Evolutionary conservation across 768 basidiomycete genomes (phyloP).

Genomic region (Termitomyces sp.): DNA sequence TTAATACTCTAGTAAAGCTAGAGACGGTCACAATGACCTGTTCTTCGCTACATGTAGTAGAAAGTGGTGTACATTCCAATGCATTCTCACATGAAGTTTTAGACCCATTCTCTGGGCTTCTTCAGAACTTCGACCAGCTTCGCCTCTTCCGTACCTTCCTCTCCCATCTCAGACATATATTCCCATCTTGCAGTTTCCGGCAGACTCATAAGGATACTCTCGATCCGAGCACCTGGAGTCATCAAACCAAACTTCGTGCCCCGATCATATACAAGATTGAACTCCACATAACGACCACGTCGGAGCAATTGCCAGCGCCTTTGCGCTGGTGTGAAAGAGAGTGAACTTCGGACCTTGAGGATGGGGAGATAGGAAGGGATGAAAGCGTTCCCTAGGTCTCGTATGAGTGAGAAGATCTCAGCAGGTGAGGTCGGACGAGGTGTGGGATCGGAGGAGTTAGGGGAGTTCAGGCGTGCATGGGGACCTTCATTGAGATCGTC

Average conservation of each 20-base stretch:
- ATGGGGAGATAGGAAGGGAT: constrained; percentile 90
- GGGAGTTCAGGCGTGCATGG: constrained; percentile 57
- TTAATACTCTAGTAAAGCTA: not conserved
- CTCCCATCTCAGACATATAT: constrained; percentile 77
- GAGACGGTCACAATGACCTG: not conserved
- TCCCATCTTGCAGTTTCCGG: constrained; percentile 90
- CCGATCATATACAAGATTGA: constrained; percentile 83
- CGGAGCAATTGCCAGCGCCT: constrained; percentile 93
- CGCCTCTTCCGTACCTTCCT: constrained; percentile 64
- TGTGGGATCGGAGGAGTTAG: constrained; percentile 25
- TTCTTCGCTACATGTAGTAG: too few relatives aligned
- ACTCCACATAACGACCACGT: constrained; percentile 93
- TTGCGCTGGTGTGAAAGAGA: constrained; percentile 59
- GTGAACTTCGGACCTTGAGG: constrained; percentile 52
- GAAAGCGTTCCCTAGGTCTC: constrained; percentile 74
- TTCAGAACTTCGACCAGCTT: constrained; percentile 58
- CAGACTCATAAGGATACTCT: constrained; percentile 88
- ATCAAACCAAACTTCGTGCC: constrained; percentile 86
- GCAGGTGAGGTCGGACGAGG: constrained; percentile 54
- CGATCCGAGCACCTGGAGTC: constrained; percentile 83
- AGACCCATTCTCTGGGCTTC: constrained; percentile 63
- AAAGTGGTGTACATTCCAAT: too few relatives aligned
- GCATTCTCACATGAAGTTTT: not conserved
- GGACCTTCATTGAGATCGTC: constrained; percentile 78
- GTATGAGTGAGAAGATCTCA: constrained; percentile 76